Conservation (phyloP, 2,329 filamentous ascomycete species). For the Colletotrichum gloeosporioides region DNA sequence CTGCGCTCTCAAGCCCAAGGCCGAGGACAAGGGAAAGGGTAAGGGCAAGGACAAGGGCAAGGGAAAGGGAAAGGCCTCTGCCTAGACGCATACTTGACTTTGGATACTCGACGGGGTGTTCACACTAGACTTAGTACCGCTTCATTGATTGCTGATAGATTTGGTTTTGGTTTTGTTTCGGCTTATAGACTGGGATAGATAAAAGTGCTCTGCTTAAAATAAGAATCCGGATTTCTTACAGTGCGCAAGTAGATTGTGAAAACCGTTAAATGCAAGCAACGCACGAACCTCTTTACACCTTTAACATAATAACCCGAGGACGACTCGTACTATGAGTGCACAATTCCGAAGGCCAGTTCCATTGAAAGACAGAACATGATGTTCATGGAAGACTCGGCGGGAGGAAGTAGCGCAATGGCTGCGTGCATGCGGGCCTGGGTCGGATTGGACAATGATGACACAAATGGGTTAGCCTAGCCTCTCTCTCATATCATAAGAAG, state of each 20-base stretch:
- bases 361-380: not conserved
- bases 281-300: not conserved
- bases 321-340: fast-evolving
- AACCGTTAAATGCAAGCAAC: not conserved
- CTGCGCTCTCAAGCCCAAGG: not conserved
- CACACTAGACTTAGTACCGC: not conserved
- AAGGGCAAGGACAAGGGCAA: not conserved
- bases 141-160: not conserved
- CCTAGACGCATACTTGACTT: not conserved
- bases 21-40: not conserved
- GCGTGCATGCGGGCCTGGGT: not conserved
- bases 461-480: fast-evolving
- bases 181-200: not conserved
- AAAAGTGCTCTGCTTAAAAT: not conserved
- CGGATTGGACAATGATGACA: not conserved
- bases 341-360: fast-evolving
- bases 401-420: not conserved
- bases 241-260: not conserved
- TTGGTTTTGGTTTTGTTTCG: not conserved
- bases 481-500: not conserved
- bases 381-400: fast-evolving
- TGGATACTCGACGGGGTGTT: not conserved
- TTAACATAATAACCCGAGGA: fast-evolving
- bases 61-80: not conserved
- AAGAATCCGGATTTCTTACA: not conserved